These are phyloP conservation scores for Diaporthe capsici DNA, from an alignment of 2,329 filamentous ascomycete species.

Conservation along the genomic window DNA sequence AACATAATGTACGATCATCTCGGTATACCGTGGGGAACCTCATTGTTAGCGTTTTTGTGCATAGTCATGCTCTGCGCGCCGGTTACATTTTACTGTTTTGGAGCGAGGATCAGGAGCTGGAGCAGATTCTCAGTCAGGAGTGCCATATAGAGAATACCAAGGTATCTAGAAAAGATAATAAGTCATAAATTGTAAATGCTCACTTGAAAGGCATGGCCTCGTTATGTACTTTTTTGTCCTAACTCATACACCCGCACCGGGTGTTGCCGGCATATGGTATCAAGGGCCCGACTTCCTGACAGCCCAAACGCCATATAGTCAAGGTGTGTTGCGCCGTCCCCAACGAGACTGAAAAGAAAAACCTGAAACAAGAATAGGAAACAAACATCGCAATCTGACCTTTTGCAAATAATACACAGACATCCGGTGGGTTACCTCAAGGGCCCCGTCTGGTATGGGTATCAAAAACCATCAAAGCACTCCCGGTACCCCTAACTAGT, in stretches of 20 bases:
- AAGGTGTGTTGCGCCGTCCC: too few relatives aligned
- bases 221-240: not conserved
- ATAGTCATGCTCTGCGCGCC: slow-evolving; percentile 34
- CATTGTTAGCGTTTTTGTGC: slow-evolving; percentile 43
- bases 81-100: slow-evolving; percentile 16
- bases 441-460: slow-evolving; percentile 11
- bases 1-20: slow-evolving; percentile 43
- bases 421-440: not conserved
- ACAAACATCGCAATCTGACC: not conserved
- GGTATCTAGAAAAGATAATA: not conserved
- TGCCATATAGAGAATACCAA: not conserved
- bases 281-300: not conserved
- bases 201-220: not conserved
- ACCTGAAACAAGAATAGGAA: too few relatives aligned
- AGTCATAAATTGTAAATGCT: not conserved
- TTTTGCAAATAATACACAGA: slow-evolving; percentile 1
- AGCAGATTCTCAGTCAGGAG: slow-evolving; percentile 29
- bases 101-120: slow-evolving; percentile 32
- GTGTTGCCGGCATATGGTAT: not conserved
- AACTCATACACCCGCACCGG: not conserved
- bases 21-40: slow-evolving; percentile 44
- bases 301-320: not conserved
- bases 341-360: not conserved
- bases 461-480: slow-evolving; percentile 12
- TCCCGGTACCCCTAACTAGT: not conserved